Evolutionary conservation across 345 rosid species (phyloP), one percentile per base, ranked within the genome.

Genomic region (rapeseed (Brassica napus)): DNA sequence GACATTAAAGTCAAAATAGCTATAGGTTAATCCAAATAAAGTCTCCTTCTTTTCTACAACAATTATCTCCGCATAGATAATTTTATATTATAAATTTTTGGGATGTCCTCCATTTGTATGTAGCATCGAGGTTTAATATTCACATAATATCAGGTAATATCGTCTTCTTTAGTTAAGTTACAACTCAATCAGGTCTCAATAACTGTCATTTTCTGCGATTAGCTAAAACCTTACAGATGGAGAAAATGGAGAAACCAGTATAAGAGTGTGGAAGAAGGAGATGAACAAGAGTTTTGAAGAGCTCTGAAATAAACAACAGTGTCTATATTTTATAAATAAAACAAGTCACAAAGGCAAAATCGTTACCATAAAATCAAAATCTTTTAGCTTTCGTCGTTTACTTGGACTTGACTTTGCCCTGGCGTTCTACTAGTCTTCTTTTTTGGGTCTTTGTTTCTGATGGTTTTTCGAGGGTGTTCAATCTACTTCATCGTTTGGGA

Each of bases 251-350:
- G 95, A 82, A 84, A 73, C 81, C 93, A 87, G 72, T 82, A 86
- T 65, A 81, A 82, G 78, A 87, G 97, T 82, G 78, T 90, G 0
- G 97, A 91, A 65, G 95, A 92, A 71, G 97, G 92, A 23, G 94
- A 91, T 71, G 95, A 94, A 85, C 94, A 92, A 70, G 98, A 10
- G 97, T 34, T 94, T 94, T 69, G 98, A 91, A 74, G 97, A 94
- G 63, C 60, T 73, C 1, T 80, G 30, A 69, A 28, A 23, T 8
- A 55, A 39, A 74, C 59, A 57, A 21, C 5, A 70, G 26, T 44
- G 37, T 69, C 0, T 35, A 1, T 49, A 44, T 10, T 77, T n/a
- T 24, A 63, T 70, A 73, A 32, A 72, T 11, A 65, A 31, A 5
- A 66, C 57, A 44, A 32, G 35, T 67, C 35, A 71, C 66, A 39